A percentile compares a stretch with the other conserved stretches of the same genome.
Evolutionary conservation across 805 yeast genomes (phyloP).

Genomic region (Blastobotrys parvus): DNA sequence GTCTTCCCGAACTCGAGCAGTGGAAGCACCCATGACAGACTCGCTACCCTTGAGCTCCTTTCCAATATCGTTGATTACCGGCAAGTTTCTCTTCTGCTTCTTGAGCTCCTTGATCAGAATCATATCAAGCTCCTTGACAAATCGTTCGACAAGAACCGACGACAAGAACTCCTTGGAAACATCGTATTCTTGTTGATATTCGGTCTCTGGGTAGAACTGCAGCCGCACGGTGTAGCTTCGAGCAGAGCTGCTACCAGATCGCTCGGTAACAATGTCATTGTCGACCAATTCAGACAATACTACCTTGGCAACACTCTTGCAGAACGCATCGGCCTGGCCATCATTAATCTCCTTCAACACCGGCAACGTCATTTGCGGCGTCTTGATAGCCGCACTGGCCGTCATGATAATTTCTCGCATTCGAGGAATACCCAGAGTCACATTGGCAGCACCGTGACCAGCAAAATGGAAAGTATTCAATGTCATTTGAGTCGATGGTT

Average conservation of each 20-base stretch:
- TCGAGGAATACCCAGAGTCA: slow-evolving; percentile 98
- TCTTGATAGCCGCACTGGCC: slow-evolving; percentile 87
- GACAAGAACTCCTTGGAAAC: slow-evolving; percentile 74
- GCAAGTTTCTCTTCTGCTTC: slow-evolving; percentile 54
- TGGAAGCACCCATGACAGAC: slow-evolving; percentile 38
- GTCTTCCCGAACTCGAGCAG: slow-evolving; percentile 28
- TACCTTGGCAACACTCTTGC: slow-evolving; percentile 81
- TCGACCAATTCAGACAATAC: slow-evolving; percentile 84
- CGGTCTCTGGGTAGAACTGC: slow-evolving; percentile 64
- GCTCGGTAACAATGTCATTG: slow-evolving; percentile 76
- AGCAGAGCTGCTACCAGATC: slow-evolving; percentile 54
- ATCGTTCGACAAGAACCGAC: slow-evolving; percentile 50
- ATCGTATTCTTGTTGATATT: slow-evolving; percentile 84
- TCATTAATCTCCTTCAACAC: slow-evolving; percentile 71
- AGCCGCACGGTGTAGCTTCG: slow-evolving; percentile 72
- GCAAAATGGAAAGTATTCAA: slow-evolving; percentile 96
- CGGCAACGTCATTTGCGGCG: slow-evolving; percentile 98
- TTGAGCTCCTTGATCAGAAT: slow-evolving; percentile 73
- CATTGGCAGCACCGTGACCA: slow-evolving; percentile 99
- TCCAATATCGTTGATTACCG: slow-evolving; percentile 33
- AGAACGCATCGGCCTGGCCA: slow-evolving; percentile 84
- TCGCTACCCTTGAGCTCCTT: slow-evolving; percentile 26
- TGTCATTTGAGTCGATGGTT: slow-evolving; percentile 99
- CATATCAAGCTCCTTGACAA: slow-evolving; percentile 62
- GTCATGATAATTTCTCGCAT: slow-evolving; percentile 99